Base-by-base conservation (phyloP, 2,329 filamentous ascomycete species). In the Cadophora sp. region DNA sequence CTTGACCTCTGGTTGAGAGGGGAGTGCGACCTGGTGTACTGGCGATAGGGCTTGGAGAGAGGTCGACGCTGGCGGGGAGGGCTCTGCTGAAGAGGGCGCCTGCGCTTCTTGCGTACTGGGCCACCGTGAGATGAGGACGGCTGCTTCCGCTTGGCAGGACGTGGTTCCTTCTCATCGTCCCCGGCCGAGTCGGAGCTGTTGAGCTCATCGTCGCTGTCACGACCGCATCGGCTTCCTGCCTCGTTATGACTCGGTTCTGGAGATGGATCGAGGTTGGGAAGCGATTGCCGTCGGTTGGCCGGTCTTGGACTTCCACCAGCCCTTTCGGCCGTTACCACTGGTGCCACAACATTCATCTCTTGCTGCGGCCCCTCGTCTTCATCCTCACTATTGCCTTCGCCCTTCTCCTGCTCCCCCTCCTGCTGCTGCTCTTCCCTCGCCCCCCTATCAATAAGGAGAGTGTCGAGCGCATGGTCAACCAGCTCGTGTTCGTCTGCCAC, bases 101-200 rank as follows among this genome's bases (percentile, higher is more conserved):
- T 66, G 43, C 56, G 31, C 56, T 66, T 66, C 22, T 62, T 66
- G n/a, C n/a, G 24, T 53, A n/a, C 53, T 65, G n/a, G 43, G 27
- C n/a, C 22, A 29, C 43, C 27, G 59, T 61, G 34, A 64, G 59
- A 69, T 67, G 34, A 68, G 40, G 60, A 69, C 40, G 16, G 46
- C 31, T 43, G 61, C 60, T 70, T 73, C 59, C 66, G 63, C 64
- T 72, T 71, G 43, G 62, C 22, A 71, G 67, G 60, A 69, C 67
- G 64, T 71, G 46, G 34, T 66, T 62, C 58, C 37, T 43, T 43
- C 12, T 43, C 14, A 43, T 43, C 14, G 14, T 43, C 14, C 37
- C 14, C 37, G 37, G 37, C 12, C 7, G 14, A 43, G 37, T 43
- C 12, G 14, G 14, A 9, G 37, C 7, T 43, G 14, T 43, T 43